Conservation (phyloP, 2,329 filamentous ascomycete species). For the Knufia petricola region DNA sequence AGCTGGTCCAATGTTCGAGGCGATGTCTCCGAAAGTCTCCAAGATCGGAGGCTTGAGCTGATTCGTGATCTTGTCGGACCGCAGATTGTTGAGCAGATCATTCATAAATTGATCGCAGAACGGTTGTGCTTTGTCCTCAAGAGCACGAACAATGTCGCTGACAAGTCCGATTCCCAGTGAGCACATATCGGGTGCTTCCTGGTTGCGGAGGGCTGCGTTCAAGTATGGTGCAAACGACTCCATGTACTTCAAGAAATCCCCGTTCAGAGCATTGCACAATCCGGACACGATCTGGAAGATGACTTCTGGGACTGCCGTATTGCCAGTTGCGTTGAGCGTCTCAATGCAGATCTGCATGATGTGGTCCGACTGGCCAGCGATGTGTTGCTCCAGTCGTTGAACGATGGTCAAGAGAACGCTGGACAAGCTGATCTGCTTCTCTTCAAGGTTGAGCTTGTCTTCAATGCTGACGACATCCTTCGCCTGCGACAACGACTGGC, state of each 20-base stretch:
- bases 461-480: constrained; percentile 92
- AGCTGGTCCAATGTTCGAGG: constrained; percentile 79
- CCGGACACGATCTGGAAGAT: constrained; percentile 86
- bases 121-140: constrained; percentile 82
- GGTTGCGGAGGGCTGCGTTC: constrained; percentile 87
- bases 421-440: constrained; percentile 93
- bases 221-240: constrained; percentile 86
- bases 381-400: constrained; percentile 80
- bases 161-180: constrained; percentile 96
- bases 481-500: constrained; percentile 82
- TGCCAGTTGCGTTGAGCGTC: constrained; percentile 66
- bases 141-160: constrained; percentile 86
- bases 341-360: constrained; percentile 87
- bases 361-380: constrained; percentile 78
- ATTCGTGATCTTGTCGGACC: constrained; percentile 77
- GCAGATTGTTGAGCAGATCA: constrained; percentile 82
- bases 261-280: constrained; percentile 83
- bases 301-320: constrained; percentile 89
- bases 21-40: constrained; percentile 96
- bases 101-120: constrained; percentile 99
- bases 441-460: constrained; percentile 88
- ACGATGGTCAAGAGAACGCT: constrained; percentile 89
- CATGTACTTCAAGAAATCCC: constrained; percentile 96
- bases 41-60: constrained; percentile 97
- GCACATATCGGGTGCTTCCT: constrained; percentile 88